Conservation (phyloP, 1,284 basidiomycete species). For the Psilocybe mexicana region DNA sequence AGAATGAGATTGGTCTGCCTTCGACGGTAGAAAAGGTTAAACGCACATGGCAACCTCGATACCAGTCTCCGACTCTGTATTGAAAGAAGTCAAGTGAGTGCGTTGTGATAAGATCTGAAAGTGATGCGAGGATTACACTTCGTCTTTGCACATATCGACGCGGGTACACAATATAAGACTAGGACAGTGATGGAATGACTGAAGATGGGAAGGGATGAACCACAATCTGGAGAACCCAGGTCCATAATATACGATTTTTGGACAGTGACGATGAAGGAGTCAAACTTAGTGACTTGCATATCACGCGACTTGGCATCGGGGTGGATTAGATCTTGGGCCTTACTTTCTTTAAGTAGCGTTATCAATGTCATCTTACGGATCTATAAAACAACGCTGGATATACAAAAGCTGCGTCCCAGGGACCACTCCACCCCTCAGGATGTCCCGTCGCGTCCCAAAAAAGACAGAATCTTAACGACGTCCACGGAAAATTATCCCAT, state of each 20-base stretch:
- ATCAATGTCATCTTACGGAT: constrained; percentile 17
- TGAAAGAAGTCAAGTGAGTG: constrained; percentile 3
- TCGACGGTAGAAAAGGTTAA: constrained; percentile 8
- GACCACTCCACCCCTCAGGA: not conserved
- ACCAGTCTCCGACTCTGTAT: constrained; percentile 59
- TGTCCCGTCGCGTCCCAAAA: constrained; percentile 9
- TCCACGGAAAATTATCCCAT: constrained; percentile 30
- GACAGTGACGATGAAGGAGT: constrained; percentile 18
- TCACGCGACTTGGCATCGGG: constrained; percentile 29
- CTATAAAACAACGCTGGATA: not conserved
- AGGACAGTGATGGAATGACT: constrained; percentile 10
- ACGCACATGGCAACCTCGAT: constrained; percentile 55
- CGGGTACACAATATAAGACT: not conserved
- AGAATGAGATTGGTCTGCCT: not conserved
- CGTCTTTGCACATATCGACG: constrained; percentile 35
- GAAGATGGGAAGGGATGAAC: not conserved
- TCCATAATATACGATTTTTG: constrained; percentile 23
- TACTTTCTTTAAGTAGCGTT: constrained; percentile 17
- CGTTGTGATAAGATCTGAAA: not conserved
- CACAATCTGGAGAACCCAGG: constrained; percentile 10
- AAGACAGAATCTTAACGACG: constrained; percentile 25
- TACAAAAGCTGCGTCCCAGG: constrained; percentile 6
- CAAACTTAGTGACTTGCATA: constrained; percentile 19
- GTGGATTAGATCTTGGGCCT: constrained; percentile 18
- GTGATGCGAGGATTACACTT: constrained; percentile 33